Evolutionary conservation across 768 basidiomycete genomes (phyloP), one percentile per base, ranked within the genome.

Genomic region (Daedaleopsis nitida): DNA sequence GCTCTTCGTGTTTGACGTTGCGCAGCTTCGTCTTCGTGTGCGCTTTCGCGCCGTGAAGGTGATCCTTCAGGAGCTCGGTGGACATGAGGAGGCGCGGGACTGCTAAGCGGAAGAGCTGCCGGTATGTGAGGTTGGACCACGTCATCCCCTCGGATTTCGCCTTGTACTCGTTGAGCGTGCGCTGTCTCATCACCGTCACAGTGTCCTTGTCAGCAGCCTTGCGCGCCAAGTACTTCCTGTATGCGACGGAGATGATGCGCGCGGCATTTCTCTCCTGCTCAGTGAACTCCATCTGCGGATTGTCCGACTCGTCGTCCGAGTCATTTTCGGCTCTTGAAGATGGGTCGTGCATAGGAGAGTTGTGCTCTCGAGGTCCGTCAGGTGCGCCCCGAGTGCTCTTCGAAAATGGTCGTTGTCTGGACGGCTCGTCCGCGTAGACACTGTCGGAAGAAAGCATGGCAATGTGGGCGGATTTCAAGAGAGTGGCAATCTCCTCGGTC

Each of bases 11-110:
- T 44, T 66, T 64, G 9, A 65, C 67, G 14, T 78, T 56, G 4
- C 32, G 66, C 13, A 77, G 52, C 17, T 68, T 69, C 44, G 70
- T 67, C 55, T 76, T 81, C 2, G 69, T 66, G 21, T 66, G 65
- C 7, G 19, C 59, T 69, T 81, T 81, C 52, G 68, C 62, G 17
- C 66, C 52, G 42, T 67, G 43, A 9, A 74, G 63, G 19, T 69
- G 27, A 1, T 65, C 39, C 12, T 74, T 67, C 21, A 70, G 66
- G n/a, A 68, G 55, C 50, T 82, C 77, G 32, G 83, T 71, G 61
- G 76, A 80, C 2, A 78, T 62, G 3, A 81, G 67, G 32, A 82
- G 63, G 53, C 74, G 77, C 1, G 81, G 78, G 9, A 83, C 69
- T 17, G 71, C 70, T 52, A 72, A 71, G 6, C 72, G 67, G 64